Base-by-base conservation (phyloP, 2,329 filamentous ascomycete species). In the Xylariaceae sp. region DNA sequence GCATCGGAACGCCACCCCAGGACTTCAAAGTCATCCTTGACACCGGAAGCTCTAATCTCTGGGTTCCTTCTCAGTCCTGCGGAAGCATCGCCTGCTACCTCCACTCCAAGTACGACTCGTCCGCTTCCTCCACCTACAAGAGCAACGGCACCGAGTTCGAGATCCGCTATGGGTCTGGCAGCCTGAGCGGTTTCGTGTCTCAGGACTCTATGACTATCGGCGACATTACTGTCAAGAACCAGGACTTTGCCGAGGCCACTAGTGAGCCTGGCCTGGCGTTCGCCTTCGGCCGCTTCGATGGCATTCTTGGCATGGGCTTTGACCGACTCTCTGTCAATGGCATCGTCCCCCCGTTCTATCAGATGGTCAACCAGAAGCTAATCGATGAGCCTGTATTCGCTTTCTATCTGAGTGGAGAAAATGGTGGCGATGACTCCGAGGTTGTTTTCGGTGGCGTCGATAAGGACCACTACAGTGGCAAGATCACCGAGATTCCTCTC, bases 21-120 rank as follows among this genome's bases (percentile, higher is more conserved):
- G 78, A 72, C 55, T 98, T 98, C 83, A 98, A 98, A 80, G 94
- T 98, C 54, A 86, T 98, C 51, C 85, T 98, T 51, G 93, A 98
- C 68, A 98, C 93, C 19, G 93, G 93, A 59, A 96, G 89, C 78
- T 97, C 93, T 66, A 98, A 98, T 76, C 80, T 98, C 50, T 98
- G 94, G 94, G 90, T 98, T 46, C 94, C 94, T 30, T 95, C 90
- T 18, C 75, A 80, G 43, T 77, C 89, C 62, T 98, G 94, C 68
- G 83, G 79, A 63, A 96, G 90, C 63, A 98, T 98, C 62, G 94
- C 93, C 52, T 98, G 93, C 80, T 98, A 91, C 72, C 82, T 98
- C 46, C 93, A 98, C 78, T 83, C 71, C 68, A 98, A 94, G 74
- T 98, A 97, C 73, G 89, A 97, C 70, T 93, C 89, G 44, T 86